phyloP scores from a whole-genome alignment of 768 basidiomycete genomes.

The Exsudoporus frostii region DNA sequence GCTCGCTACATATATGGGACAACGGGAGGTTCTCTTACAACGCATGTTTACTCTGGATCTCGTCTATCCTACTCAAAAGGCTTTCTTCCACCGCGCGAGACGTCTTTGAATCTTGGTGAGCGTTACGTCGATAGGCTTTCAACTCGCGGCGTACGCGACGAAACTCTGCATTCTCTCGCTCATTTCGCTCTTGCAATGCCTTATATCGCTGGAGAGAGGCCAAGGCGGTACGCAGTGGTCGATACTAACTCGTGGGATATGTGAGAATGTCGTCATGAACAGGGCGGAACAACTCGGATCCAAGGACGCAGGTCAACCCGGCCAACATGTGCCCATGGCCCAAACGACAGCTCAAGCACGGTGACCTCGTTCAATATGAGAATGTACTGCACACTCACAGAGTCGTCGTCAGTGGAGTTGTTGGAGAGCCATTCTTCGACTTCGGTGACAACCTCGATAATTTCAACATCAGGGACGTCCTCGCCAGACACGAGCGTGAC shows the following conservation, averaged over 20 bases:
- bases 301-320: conserved; percentile 3
- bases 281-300: conserved; percentile 23
- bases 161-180: conserved; percentile 31
- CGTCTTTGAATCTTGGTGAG: conserved; percentile 33
- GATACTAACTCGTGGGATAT: conserved; percentile 26
- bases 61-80: conserved; percentile 30
- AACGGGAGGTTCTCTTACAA: conserved; percentile 22
- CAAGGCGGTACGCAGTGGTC: conserved; percentile 31
- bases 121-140: conserved; percentile 25
- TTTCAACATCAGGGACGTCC: conserved; percentile 30
- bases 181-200: conserved; percentile 33
- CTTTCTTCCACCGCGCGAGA: conserved; percentile 37
- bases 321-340: not conserved
- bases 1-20: not conserved
- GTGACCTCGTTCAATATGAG: conserved; percentile 1
- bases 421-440: conserved; percentile 49
- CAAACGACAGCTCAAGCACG: not conserved
- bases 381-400: conserved; percentile 22
- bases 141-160: conserved; percentile 33
- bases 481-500: conserved; percentile 35
- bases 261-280: conserved; percentile 18
- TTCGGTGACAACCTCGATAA: conserved; percentile 41
- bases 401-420: conserved; percentile 40
- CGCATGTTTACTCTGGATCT: conserved; percentile 30
- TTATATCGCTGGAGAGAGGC: conserved; percentile 39